Percentiles rank a stretch among this genome's conserved stretches.
phyloP scores from a whole-genome alignment of 2,329 filamentous ascomycete genomes.

The Chrysoporthe puriensis region DNA sequence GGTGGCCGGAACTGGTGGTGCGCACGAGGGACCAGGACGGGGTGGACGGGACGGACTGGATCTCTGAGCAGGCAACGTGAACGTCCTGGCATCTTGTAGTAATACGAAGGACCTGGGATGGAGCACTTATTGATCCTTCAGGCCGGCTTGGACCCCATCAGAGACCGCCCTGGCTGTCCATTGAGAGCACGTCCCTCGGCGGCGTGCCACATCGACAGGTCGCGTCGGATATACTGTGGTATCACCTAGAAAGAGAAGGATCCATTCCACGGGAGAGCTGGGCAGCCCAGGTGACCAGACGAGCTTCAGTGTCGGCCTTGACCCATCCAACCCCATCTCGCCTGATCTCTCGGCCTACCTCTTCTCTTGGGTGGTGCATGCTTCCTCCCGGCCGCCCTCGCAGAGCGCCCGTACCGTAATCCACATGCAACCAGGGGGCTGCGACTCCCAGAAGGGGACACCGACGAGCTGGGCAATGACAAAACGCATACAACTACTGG shows the following conservation, averaged over 20 bases:
- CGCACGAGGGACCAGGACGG: no score
- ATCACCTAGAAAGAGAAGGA: background rate
- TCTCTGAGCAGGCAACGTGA: background rate
- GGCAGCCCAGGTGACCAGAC: background rate
- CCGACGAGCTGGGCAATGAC: background rate
- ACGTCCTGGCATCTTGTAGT: background rate
- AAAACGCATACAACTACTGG: background rate
- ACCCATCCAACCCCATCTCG: background rate
- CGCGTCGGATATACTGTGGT: background rate
- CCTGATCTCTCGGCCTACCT: no score
- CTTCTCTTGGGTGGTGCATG: no score
- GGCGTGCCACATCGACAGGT: slow-evolving; percentile 15
- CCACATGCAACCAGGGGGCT: background rate
- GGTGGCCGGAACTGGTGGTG: background rate
- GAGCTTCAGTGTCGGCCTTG: background rate
- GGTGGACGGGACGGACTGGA: background rate
- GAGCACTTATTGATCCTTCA: slow-evolving; percentile 3
- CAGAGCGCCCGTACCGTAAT: no score
- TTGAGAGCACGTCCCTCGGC: slow-evolving; percentile 2
- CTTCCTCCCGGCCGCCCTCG: no score
- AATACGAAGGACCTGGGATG: background rate
- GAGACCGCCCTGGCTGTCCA: background rate
- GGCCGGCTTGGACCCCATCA: background rate
- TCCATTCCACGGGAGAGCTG: background rate
- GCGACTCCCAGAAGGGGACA: slow-evolving; percentile 2